phyloP scores from a whole-genome alignment of 768 basidiomycete species.

The Phaeotremella skinneri region DNA sequence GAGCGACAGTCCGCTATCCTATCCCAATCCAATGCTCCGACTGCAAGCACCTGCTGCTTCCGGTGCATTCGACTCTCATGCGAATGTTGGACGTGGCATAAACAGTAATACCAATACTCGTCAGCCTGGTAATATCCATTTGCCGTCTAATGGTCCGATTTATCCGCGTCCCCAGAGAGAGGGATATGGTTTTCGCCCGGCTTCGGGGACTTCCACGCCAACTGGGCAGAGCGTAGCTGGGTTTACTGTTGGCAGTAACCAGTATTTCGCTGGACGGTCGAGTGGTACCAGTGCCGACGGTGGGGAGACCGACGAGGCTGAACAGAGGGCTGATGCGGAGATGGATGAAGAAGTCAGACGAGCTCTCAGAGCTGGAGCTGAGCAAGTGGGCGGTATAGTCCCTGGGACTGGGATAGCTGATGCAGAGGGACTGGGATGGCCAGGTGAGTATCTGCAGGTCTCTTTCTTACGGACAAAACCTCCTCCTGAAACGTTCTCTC shows the following conservation, averaged over 20 bases:
- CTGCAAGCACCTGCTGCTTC: background rate
- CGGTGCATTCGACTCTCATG: background rate
- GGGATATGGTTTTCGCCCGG: slow-evolving; percentile 75
- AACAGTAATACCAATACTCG: background rate
- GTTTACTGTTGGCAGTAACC: background rate
- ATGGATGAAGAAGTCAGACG: slow-evolving; percentile 34
- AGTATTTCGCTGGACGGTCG: background rate
- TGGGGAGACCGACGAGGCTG: slow-evolving; percentile 23
- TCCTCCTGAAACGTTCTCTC: slow-evolving; percentile 11
- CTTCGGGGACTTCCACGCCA: slow-evolving; percentile 69
- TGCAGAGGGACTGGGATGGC: slow-evolving; percentile 78
- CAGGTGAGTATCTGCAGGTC: slow-evolving; percentile 60
- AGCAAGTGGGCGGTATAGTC: slow-evolving; percentile 1
- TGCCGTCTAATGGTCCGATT: background rate
- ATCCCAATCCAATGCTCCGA: background rate
- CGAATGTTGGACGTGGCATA: background rate
- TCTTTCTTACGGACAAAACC: background rate
- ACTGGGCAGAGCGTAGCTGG: slow-evolving; percentile 29
- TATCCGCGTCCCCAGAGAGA: slow-evolving; percentile 56
- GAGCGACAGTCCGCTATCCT: background rate
- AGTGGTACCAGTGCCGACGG: background rate
- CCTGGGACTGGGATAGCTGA: slow-evolving; percentile 39
- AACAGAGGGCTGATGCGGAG: slow-evolving; percentile 40
- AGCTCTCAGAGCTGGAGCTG: background rate
- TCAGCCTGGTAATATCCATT: background rate